Conservation (phyloP, 768 basidiomycete genomes). For the Wakefieldia striispora region DNA sequence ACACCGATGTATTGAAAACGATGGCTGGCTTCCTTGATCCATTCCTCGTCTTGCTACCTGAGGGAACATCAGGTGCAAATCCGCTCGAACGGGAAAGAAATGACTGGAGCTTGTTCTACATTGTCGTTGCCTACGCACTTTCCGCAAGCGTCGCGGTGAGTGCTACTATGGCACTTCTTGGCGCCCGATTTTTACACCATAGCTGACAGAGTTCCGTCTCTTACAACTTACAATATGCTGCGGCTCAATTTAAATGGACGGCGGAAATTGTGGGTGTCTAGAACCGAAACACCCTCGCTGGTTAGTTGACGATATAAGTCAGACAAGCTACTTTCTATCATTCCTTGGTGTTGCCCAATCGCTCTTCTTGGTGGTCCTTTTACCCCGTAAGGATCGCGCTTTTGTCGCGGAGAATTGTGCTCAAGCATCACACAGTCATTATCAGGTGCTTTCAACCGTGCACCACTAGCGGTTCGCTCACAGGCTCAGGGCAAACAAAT, state of each 20-base stretch:
- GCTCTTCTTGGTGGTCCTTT: constrained; percentile 49
- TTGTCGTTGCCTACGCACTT: constrained; percentile 54
- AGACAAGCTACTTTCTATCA: constrained; percentile 76
- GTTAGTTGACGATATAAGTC: neutral
- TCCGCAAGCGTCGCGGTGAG: constrained; percentile 46
- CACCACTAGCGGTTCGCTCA: constrained; percentile 14
- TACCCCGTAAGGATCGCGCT: constrained; percentile 53
- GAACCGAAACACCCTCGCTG: neutral
- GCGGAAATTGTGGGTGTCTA: constrained; percentile 52
- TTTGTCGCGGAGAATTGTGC: neutral
- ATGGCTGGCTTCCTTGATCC: constrained; percentile 69
- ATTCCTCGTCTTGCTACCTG: constrained; percentile 61
- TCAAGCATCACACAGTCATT: constrained; percentile 37
- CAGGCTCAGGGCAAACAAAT: neutral
- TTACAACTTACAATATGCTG: constrained; percentile 66
- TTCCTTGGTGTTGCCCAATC: constrained; percentile 53
- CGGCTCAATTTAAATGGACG: constrained; percentile 60
- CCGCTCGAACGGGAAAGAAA: constrained; percentile 40
- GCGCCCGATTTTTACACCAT: neutral
- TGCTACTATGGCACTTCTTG: neutral
- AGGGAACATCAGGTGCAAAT: constrained; percentile 29
- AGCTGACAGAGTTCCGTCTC: constrained; percentile 48
- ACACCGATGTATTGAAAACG: constrained; percentile 33
- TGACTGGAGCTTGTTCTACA: constrained; percentile 65
- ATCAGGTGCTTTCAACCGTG: constrained; percentile 52